phyloP scores from a whole-genome alignment of 176 grass and related monocot genomes.

The Canna indica region DNA sequence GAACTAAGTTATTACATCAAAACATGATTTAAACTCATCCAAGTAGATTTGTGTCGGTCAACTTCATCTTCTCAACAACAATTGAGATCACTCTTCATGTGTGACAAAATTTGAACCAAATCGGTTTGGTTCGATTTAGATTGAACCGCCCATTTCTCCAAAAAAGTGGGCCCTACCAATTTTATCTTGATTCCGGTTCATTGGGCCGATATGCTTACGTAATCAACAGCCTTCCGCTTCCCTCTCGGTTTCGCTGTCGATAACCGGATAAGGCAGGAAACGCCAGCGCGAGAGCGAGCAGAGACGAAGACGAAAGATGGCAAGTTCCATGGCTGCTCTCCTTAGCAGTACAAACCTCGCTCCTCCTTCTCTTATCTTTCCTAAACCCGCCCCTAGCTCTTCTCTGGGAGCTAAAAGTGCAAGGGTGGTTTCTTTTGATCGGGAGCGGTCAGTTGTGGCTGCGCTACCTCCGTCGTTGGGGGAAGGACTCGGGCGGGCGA shows the following conservation, averaged over 20 bases:
- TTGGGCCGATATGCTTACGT: not conserved
- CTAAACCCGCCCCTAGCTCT: not conserved
- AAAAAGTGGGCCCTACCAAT: too few relatives aligned
- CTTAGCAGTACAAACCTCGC: not conserved
- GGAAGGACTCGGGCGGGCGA: slow-evolving; percentile 25
- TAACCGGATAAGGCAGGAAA: not conserved
- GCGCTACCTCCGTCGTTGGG: not conserved
- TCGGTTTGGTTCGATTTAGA: too few relatives aligned
- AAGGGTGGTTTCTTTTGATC: not conserved
- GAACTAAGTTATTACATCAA: too few relatives aligned
- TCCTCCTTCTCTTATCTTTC: not conserved
- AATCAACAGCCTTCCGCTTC: not conserved
- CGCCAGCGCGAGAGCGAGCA: not conserved
- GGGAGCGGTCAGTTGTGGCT: not conserved
- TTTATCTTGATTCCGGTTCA: not conserved
- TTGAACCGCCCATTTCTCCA: too few relatives aligned
- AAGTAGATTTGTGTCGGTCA: too few relatives aligned
- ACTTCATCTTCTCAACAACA: too few relatives aligned
- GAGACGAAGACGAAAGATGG: not conserved
- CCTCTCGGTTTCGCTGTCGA: not conserved
- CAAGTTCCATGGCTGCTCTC: not conserved
- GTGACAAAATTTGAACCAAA: too few relatives aligned
- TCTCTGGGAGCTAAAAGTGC: not conserved
- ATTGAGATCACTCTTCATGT: too few relatives aligned
- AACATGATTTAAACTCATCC: too few relatives aligned